Conservation (phyloP, 345 rosid genomes). For the Passiflora organensis region DNA sequence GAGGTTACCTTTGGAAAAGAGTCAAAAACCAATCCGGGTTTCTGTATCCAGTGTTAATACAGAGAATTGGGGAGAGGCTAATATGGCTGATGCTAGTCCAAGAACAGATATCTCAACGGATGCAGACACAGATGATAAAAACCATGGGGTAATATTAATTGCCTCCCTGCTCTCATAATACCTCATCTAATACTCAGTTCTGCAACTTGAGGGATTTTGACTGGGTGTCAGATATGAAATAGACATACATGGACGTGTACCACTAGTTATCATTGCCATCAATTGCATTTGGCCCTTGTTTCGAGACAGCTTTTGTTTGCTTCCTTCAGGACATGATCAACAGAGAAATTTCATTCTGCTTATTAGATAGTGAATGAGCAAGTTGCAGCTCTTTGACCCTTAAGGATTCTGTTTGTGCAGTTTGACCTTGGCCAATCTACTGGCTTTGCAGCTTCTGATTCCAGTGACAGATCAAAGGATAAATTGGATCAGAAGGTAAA, state of each 20-base stretch:
- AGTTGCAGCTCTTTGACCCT: conserved; percentile 15
- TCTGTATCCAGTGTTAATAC: conserved; percentile 35
- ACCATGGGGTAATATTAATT: conserved; percentile 52
- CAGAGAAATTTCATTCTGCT: neutral
- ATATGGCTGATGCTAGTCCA: conserved; percentile 96
- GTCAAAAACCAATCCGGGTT: conserved; percentile 31
- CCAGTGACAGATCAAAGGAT: conserved; percentile 89
- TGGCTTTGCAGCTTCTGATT: conserved; percentile 63
- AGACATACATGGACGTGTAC: too few species aligned
- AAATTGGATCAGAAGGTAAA: conserved; percentile 91
- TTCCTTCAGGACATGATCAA: neutral
- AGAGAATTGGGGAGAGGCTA: conserved; percentile 42
- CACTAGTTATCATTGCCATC: too few species aligned
- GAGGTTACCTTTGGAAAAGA: conserved; percentile 32
- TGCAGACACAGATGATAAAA: conserved; percentile 81
- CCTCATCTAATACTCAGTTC: neutral
- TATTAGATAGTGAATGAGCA: conserved; percentile 1
- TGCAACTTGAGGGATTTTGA: too few species aligned
- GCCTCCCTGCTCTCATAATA: neutral
- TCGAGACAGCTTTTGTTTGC: conserved; percentile 9
- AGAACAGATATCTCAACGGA: conserved; percentile 85
- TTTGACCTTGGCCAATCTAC: conserved; percentile 50
- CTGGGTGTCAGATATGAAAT: too few species aligned
- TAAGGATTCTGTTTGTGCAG: conserved; percentile 35
- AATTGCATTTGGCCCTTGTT: too few species aligned